These are phyloP conservation scores for Delonix regia DNA, from an alignment of 306 rosid species.

Conservation along the genomic window DNA sequence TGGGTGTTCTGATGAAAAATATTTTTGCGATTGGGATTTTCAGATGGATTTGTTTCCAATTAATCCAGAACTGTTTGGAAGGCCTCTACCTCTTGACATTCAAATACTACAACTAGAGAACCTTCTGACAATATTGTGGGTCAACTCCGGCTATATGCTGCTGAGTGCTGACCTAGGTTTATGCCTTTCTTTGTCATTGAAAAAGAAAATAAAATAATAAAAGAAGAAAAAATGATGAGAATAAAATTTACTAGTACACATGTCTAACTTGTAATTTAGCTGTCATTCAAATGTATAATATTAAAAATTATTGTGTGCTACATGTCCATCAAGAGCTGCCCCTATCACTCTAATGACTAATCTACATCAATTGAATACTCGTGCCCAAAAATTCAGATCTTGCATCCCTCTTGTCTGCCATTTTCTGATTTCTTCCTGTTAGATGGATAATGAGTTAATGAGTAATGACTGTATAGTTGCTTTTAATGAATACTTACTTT, in stretches of 20 bases:
- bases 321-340: constrained; percentile 16
- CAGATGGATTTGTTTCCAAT: background rate
- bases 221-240: background rate
- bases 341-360: constrained; percentile 25
- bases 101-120: background rate
- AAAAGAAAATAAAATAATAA: background rate
- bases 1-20: background rate
- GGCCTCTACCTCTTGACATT: background rate
- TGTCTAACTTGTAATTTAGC: background rate
- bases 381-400: constrained; percentile 19
- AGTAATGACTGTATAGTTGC: background rate
- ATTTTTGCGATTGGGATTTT: background rate
- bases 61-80: background rate
- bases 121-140: background rate
- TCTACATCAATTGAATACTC: constrained; percentile 18
- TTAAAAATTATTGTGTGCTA: background rate
- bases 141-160: background rate
- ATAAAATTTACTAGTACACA: background rate
- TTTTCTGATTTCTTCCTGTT: constrained; percentile 16
- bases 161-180: background rate
- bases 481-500: background rate
- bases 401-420: constrained; percentile 21
- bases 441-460: background rate
- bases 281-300: background rate
- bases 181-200: background rate